Base-by-base conservation (phyloP, 495 filamentous ascomycete species). In the Aspergillus cristatus region DNA sequence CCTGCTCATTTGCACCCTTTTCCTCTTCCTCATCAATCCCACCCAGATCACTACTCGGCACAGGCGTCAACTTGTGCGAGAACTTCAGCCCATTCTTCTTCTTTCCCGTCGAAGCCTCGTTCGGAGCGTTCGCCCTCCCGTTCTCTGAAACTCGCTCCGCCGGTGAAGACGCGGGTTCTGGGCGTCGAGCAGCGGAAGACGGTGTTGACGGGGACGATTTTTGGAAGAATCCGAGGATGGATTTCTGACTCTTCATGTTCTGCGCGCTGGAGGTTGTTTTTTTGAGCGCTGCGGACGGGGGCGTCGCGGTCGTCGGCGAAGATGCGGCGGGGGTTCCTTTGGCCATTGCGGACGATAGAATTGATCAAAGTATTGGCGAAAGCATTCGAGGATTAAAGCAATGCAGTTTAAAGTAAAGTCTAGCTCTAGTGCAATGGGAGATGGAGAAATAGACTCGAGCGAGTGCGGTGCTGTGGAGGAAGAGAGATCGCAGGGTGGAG, bases 211-310 rank as follows among this genome's bases (percentile, higher is more conserved):
- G 67, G 0, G 72, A 62, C 8, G 74, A 74, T 49, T 82, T 90
- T 39, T 81, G 70, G 48, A 95, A 94, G 68, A 95, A 95, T 25
- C 85, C 83, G 3, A 88, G 67, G 35, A 95, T 91, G 7, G 74
- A 76, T 46, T 79, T 85, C 61, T 90, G 82, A 51, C 76, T 82
- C 51, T 82, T 86, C 63, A 74, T 70, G 24, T 67, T 68, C 41
- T 70, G 64, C 2, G 63, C 57, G 38, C 59, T 68, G 14, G 68
- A 63, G 10, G 60, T 70, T 3, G 70, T 50, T 42, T 60, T 57
- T 46, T 68, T 71, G 28, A 74, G 51, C 28, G 48, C 56, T 2
- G 42, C 43, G 11, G 63, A 50, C 1, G 61, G 49, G 15, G 68
- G 61, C 40, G 65, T 67, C 34, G 59, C 56, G 7, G 68, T 50